Base-by-base conservation (phyloP, 2,329 filamentous ascomycete species). In the Nigrospora oryzae region DNA sequence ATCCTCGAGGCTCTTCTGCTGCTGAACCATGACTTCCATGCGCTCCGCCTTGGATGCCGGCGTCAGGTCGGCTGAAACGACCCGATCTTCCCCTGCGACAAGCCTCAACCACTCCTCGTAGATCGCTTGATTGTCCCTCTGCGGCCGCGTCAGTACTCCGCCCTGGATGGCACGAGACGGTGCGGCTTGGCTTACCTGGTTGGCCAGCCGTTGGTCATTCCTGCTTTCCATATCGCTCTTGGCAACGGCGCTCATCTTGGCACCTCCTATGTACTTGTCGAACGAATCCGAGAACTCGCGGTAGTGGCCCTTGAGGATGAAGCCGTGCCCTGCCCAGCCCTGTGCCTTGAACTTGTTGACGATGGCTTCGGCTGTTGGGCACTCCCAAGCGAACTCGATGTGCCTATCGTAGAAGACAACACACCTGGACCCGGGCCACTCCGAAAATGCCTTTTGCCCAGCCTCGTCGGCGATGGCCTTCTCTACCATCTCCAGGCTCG, bases 301-400 rank as follows among this genome's bases (percentile, higher is more conserved):
- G 53, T 74, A 79, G 43, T 75, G 72, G 0, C 75, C 75, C 52
- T 77, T 77, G 32, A 79, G 63, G 8, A 79, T 62, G 51, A 78
- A 78, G 47, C 66, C 71, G 36, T 69, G 67, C 2, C 75, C 75
- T 1, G 51, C 49, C 75, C 75, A 79, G 17, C 68, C 70, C 50
- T 67, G 64, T 14, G 56, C 55, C 41, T 60, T 67, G 43, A 79
- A 63, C 47, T 73, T 74, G 35, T 65, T 56, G 16, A 67, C 56
- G 3, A 79, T 53, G 0, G 66, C 57, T 13, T 68, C 65, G 3
- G 74, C 73, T 2, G 68, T 56, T 1, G 74, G 74, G 35, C 73
- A 75, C 46, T 77, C 73, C 66, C 70, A 72, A 1, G 67, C 53
- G 39, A 65, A 70, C 43, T 77, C 73, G 12, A 74, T 55, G 2